Conservation (phyloP, 2,329 filamentous ascomycete genomes). For the Diaporthe ampelina region DNA sequence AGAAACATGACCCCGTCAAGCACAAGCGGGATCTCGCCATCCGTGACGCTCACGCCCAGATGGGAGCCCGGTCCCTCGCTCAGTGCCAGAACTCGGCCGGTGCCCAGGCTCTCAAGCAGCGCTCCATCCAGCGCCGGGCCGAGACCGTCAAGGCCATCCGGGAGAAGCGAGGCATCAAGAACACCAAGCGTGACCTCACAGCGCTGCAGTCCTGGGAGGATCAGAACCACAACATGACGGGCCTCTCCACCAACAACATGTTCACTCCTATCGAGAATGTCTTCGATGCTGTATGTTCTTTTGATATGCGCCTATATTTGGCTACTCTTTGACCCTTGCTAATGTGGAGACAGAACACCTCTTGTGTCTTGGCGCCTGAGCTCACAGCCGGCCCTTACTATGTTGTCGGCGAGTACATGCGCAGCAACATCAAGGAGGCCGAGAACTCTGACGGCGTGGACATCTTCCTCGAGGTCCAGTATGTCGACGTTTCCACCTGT, state of each 20-base stretch:
- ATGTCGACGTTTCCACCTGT: conserved; percentile 59
- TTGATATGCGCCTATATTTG: background rate
- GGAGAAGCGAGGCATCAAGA: conserved; percentile 53
- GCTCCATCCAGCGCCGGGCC: conserved; percentile 57
- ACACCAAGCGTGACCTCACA: conserved; percentile 51
- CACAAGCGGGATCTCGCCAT: conserved; percentile 53
- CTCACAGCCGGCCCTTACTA: conserved; percentile 53
- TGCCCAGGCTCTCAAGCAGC: conserved; percentile 54
- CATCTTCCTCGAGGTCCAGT: conserved; percentile 54
- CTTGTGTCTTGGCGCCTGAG: conserved; percentile 53
- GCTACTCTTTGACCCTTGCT: background rate
- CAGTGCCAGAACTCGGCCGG: conserved; percentile 50
- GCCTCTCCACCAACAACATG: conserved; percentile 47
- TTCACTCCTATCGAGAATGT: conserved; percentile 52
- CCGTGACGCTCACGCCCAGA: conserved; percentile 49
- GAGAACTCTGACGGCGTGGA: conserved; percentile 56
- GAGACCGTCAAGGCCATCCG: conserved; percentile 55
- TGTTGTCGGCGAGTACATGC: conserved; percentile 60
- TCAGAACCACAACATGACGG: conserved; percentile 52
- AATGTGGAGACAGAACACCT: conserved; percentile 46
- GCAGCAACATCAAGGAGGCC: conserved; percentile 59
- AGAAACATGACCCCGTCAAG: conserved; percentile 47
- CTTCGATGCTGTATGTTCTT: conserved; percentile 45
- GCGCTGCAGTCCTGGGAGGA: conserved; percentile 51
- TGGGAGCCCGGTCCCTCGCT: conserved; percentile 48